Conservation (phyloP, 169 alveolate species). For the Cryptosporidium parvum region DNA sequence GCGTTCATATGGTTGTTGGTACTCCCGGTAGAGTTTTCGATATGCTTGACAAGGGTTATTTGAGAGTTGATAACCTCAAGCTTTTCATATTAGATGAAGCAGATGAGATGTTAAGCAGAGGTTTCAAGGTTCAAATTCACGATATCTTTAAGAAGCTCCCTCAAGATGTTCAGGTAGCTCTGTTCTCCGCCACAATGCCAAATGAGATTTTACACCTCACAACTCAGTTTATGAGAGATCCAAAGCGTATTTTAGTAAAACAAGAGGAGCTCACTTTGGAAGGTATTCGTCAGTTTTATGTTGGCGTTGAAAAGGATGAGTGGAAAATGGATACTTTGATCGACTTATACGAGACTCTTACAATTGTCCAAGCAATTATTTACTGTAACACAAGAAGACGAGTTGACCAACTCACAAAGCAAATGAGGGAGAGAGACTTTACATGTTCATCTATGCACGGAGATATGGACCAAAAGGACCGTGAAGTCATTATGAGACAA, state of each 20-base stretch:
- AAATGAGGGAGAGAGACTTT: conserved; percentile 95
- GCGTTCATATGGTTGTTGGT: conserved; percentile 99
- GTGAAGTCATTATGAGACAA: conserved; percentile 97
- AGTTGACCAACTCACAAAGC: conserved; percentile 94
- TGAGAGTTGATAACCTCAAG: conserved; percentile 91
- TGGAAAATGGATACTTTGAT: conserved; percentile 95
- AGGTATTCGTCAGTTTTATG: conserved; percentile 98
- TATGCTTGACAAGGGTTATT: conserved; percentile 94
- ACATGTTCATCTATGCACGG: conserved; percentile 98
- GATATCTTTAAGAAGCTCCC: conserved; percentile 89
- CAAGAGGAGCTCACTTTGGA: conserved; percentile 98
- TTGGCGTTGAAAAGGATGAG: conserved; percentile 97
- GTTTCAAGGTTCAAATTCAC: conserved; percentile 94
- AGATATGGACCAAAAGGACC: conserved; percentile 96
- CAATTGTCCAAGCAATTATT: conserved; percentile 97
- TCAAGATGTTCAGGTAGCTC: conserved; percentile 88
- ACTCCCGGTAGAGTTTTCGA: conserved; percentile 99
- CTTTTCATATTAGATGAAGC: conserved; percentile 98
- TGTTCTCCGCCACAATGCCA: conserved; percentile 98
- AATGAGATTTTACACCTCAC: conserved; percentile 95
- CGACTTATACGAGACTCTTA: conserved; percentile 96
- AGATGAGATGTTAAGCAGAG: conserved; percentile 99
- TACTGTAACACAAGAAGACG: conserved; percentile 98
- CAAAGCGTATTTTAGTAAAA: conserved; percentile 95
- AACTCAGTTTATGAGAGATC: conserved; percentile 96